Percentiles rank a stretch among this genome's conserved stretches.
These are phyloP conservation scores for Cochliopodium minus DNA, from an alignment of 208 protist species.

Conservation along the genomic window DNA sequence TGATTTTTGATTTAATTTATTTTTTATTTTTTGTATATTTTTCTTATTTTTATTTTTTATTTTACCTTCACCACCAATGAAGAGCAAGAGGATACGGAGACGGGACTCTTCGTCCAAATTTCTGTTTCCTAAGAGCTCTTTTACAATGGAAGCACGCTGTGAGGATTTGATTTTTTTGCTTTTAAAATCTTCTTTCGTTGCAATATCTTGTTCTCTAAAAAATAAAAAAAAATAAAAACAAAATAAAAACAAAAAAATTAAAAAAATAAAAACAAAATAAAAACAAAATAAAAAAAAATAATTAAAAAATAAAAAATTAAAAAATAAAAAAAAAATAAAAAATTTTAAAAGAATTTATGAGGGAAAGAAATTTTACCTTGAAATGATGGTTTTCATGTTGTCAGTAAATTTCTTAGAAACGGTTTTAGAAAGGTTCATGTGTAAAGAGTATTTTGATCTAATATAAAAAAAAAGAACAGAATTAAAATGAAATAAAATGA, in stretches of 20 bases:
- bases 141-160: not conserved
- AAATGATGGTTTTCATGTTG: no score
- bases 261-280: not conserved
- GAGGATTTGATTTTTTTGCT: not conserved
- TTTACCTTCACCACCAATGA: not conserved
- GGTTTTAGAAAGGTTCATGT: no score
- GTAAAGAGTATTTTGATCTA: no score
- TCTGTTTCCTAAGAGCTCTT: not conserved
- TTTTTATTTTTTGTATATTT: not conserved
- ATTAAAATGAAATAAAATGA: no score
- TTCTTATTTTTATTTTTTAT: not conserved
- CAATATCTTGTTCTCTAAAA: conserved; percentile 11
- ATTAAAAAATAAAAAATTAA: not conserved
- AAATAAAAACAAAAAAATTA: not conserved
- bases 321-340: not conserved
- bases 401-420: no score
- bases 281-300: not conserved
- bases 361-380: no score
- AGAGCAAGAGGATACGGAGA: not conserved
- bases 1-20: no score
- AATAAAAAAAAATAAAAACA: no score
- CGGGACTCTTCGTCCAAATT: not conserved
- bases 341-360: no score
- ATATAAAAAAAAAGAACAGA: no score
- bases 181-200: not conserved